A percentile compares a stretch with the other conserved stretches of the same genome.
Conservation (phyloP, 257 asterid genomes). For the Solanum boliviense region DNA sequence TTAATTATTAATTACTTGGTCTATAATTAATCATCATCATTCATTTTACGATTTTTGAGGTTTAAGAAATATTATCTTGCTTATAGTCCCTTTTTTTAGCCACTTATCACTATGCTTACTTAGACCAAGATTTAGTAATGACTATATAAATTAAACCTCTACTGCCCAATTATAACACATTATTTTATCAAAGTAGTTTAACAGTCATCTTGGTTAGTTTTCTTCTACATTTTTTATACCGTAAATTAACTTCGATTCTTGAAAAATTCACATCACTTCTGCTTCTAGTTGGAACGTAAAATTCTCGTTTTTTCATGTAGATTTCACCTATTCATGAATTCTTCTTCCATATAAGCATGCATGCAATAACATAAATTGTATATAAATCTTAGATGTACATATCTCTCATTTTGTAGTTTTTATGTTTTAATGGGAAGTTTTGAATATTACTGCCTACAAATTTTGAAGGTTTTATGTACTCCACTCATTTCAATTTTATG, state of each 20-base stretch:
- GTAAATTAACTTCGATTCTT: not conserved
- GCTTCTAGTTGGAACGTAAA: not conserved
- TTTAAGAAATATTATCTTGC: not conserved
- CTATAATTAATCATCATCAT: not conserved
- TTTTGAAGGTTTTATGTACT: not conserved
- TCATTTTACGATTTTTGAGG: not conserved
- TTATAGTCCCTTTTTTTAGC: not conserved
- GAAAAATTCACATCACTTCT: not conserved
- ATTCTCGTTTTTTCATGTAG: not conserved
- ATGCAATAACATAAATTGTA: not conserved
- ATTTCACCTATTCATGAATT: not conserved
- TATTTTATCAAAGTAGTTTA: not conserved
- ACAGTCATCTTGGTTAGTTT: not conserved
- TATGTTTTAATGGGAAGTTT: not conserved
- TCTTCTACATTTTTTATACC: not conserved
- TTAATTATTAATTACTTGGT: not conserved
- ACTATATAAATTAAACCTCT: not conserved
- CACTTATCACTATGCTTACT: not conserved
- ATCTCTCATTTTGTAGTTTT: not conserved
- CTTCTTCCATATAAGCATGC: not conserved
- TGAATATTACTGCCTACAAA: not conserved
- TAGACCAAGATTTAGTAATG: not conserved
- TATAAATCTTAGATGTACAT: not conserved
- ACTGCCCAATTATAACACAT: not conserved
- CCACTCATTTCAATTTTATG: not conserved